phyloP scores from a whole-genome alignment of 352 stramenopile species.

The Pythium coloratum region DNA sequence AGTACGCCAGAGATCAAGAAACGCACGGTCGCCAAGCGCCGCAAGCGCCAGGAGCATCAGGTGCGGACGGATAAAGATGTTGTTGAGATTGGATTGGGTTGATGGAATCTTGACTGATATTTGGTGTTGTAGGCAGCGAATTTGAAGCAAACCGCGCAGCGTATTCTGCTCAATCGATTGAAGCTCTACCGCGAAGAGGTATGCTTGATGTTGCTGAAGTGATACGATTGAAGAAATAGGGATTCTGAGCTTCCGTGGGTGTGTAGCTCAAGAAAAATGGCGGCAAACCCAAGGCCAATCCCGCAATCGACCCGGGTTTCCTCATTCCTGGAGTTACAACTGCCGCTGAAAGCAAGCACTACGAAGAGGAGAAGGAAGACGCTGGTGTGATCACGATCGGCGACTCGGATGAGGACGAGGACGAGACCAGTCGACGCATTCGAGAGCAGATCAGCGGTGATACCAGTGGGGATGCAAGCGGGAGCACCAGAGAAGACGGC shows the following conservation, averaged over 20 bases:
- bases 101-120: conserved; percentile 7
- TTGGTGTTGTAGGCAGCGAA: conserved; percentile 50
- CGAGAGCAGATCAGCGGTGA: not conserved
- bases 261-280: conserved; percentile 58
- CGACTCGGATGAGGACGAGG: conserved; percentile 28
- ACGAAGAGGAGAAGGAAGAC: conserved; percentile 20
- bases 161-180: conserved; percentile 93
- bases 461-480: not conserved
- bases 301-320: conserved; percentile 60
- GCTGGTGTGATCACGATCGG: conserved; percentile 21
- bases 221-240: not conserved
- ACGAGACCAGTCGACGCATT: conserved; percentile 6
- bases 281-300: conserved; percentile 26
- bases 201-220: not conserved
- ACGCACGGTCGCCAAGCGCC: conserved; percentile 64
- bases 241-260: not conserved
- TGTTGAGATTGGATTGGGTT: conserved; percentile 10
- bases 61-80: conserved; percentile 3
- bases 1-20: conserved; percentile 97
- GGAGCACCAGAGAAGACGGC: not conserved
- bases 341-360: conserved; percentile 7
- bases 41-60: conserved; percentile 67
- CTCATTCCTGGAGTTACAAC: conserved; percentile 33
- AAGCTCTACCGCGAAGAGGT: conserved; percentile 63
- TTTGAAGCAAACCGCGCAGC: conserved; percentile 92